Conservation (phyloP, 1,139 yeast species). For the Candida neerlandica region DNA sequence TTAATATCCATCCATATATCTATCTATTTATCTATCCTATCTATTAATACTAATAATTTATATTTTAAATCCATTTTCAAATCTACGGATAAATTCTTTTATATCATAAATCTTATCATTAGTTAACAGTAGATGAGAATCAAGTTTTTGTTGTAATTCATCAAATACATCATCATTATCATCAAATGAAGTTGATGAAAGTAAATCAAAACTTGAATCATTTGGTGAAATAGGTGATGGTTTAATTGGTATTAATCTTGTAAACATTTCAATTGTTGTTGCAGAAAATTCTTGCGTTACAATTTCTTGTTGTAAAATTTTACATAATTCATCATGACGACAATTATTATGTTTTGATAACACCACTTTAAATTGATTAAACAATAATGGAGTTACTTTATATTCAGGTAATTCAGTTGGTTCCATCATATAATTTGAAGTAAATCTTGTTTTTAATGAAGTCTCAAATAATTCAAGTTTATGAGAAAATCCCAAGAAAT, state of each 20-base stretch:
- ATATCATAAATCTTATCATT: conserved; percentile 31
- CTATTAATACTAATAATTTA: background rate
- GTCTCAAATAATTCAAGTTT: conserved; percentile 8
- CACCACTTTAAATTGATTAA: conserved; percentile 7
- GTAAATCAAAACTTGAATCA: conserved; percentile 18
- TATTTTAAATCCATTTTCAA: conserved; percentile 27
- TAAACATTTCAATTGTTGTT: conserved; percentile 16
- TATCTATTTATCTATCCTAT: background rate
- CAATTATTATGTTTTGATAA: conserved; percentile 11
- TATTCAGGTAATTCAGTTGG: background rate
- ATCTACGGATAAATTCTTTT: conserved; percentile 24
- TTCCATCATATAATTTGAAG: conserved; percentile 5
- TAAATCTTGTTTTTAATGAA: conserved; percentile 1
- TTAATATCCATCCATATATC: too few relatives aligned
- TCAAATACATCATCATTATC: conserved; percentile 20
- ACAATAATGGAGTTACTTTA: conserved; percentile 4
- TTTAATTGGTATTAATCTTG: conserved; percentile 19
- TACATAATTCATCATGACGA: conserved; percentile 16
- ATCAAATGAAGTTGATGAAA: conserved; percentile 13
- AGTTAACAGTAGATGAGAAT: conserved; percentile 21
- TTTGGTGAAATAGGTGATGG: conserved; percentile 19
- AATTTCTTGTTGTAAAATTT: conserved; percentile 6
- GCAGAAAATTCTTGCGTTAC: conserved; percentile 14
- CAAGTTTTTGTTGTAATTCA: conserved; percentile 10
- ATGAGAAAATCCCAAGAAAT: conserved; percentile 9